Evolutionary conservation across 73 alveolate species (phyloP).

Genomic region (Paramecium bursaria): DNA sequence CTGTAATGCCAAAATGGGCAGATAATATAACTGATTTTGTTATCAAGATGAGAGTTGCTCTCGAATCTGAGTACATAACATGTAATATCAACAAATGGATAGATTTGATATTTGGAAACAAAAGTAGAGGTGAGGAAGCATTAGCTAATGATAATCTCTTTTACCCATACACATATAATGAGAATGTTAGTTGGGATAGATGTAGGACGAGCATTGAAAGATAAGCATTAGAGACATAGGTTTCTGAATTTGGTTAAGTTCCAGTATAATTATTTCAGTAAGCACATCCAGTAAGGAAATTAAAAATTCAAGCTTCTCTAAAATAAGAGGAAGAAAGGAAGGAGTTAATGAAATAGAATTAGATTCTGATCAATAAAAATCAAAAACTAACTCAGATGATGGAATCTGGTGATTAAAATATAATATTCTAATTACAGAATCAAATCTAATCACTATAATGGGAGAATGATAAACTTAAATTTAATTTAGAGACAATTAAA

Average conservation of each 20-base stretch:
- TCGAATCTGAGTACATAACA: conserved; percentile 93
- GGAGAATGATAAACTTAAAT: conserved; percentile 44
- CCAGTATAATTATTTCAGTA: conserved; percentile 87
- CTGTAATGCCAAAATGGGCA: conserved; percentile 65
- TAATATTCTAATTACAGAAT: conserved; percentile 8
- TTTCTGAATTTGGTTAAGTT: conserved; percentile 93
- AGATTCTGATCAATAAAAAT: background rate
- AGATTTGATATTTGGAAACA: conserved; percentile 94
- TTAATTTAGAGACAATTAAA: conserved; percentile 44
- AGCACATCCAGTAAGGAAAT: conserved; percentile 88
- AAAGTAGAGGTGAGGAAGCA: conserved; percentile 90
- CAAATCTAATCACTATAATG: conserved; percentile 11
- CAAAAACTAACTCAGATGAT: background rate
- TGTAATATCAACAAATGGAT: conserved; percentile 91
- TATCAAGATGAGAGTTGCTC: conserved; percentile 91
- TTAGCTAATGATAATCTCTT: conserved; percentile 82
- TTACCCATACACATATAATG: conserved; percentile 90
- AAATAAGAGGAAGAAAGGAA: conserved; percentile 34
- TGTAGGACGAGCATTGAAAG: conserved; percentile 75
- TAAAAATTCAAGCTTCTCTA: background rate
- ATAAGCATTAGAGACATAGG: conserved; percentile 84
- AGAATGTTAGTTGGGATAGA: conserved; percentile 84
- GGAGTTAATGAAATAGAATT: background rate
- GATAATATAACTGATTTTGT: conserved; percentile 84
- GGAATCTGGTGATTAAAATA: conserved; percentile 2